A percentile compares a stretch with the other conserved stretches of the same genome.
These are phyloP conservation scores for Backusella luteola DNA, from an alignment of 192 early-diverging fungal species.

Conservation along the genomic window DNA sequence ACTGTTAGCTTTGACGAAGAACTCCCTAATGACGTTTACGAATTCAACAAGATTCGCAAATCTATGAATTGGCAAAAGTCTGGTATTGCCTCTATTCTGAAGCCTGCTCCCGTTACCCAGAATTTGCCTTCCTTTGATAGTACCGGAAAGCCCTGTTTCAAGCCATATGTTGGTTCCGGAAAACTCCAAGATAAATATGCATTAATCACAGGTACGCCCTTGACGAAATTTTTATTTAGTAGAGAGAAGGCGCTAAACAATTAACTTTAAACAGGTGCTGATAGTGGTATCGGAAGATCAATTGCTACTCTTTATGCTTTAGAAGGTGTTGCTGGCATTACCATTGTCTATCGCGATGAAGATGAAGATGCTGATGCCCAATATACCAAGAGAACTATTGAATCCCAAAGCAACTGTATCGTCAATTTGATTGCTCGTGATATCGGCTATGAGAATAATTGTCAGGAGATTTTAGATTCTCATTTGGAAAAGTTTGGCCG, in stretches of 20 bases:
- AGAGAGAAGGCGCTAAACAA: neutral
- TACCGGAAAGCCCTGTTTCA: conserved; percentile 32
- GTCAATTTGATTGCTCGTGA: conserved; percentile 38
- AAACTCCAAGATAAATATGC: conserved; percentile 50
- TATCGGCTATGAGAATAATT: conserved; percentile 40
- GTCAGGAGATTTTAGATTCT: conserved; percentile 39
- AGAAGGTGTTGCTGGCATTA: conserved; percentile 47
- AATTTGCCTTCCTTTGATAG: conserved; percentile 41
- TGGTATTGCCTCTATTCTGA: conserved; percentile 34
- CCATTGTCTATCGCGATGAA: conserved; percentile 52
- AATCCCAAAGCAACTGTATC: conserved; percentile 30
- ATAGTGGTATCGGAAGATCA: conserved; percentile 52
- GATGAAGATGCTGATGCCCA: conserved; percentile 51
- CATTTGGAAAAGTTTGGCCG: conserved; percentile 39
- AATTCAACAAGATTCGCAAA: conserved; percentile 34
- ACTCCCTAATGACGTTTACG: conserved; percentile 35
- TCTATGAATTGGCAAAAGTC: conserved; percentile 31
- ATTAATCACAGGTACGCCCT: conserved; percentile 39
- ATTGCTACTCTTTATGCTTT: conserved; percentile 51
- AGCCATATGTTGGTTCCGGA: conserved; percentile 41
- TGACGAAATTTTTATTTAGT: neutral
- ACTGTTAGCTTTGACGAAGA: conserved; percentile 39
- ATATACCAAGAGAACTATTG: conserved; percentile 41
- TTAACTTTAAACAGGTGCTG: conserved; percentile 26
- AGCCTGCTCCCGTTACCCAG: conserved; percentile 40